A percentile compares a stretch with the other conserved stretches of the same genome.
Conservation (phyloP, 345 rosid genomes). For the Citrus unshiu region DNA sequence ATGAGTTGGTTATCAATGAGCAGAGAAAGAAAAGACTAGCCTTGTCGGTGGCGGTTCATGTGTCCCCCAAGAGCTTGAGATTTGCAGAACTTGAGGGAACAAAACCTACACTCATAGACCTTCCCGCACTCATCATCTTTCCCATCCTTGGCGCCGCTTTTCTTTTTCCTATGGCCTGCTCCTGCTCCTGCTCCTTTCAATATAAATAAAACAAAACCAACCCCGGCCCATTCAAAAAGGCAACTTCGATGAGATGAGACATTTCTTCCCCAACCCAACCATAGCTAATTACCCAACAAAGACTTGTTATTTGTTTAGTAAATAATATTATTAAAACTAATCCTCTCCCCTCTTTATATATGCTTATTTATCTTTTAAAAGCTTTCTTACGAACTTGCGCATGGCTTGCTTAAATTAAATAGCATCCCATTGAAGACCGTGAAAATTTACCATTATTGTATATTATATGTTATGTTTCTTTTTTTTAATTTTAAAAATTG, state of each 20-base stretch:
- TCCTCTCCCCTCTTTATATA: no score
- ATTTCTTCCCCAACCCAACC: constrained; percentile 17
- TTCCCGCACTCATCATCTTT: constrained; percentile 88
- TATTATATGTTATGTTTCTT: no score
- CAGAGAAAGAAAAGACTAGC: constrained; percentile 27
- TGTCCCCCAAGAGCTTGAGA: constrained; percentile 99
- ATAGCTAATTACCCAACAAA: no score
- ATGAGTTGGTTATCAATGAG: background rate
- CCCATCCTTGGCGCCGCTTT: constrained; percentile 66
- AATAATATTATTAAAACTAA: no score
- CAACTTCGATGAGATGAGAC: constrained; percentile 37
- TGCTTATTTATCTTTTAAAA: no score
- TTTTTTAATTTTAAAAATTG: no score
- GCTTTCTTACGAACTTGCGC: background rate
- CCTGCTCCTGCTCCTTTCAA: background rate
- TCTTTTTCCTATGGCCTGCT: constrained; percentile 51
- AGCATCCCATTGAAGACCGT: background rate
- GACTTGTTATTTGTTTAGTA: no score
- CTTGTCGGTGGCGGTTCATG: constrained; percentile 99
- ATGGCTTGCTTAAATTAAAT: background rate
- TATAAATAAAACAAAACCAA: background rate
- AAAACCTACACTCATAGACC: constrained; percentile 97
- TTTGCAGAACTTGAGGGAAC: constrained; percentile 99
- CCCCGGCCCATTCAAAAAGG: constrained; percentile 25
- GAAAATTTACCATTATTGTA: background rate